Base-by-base conservation (phyloP, 2,329 filamentous ascomycete genomes). In the Botryosphaeria dothidea region DNA sequence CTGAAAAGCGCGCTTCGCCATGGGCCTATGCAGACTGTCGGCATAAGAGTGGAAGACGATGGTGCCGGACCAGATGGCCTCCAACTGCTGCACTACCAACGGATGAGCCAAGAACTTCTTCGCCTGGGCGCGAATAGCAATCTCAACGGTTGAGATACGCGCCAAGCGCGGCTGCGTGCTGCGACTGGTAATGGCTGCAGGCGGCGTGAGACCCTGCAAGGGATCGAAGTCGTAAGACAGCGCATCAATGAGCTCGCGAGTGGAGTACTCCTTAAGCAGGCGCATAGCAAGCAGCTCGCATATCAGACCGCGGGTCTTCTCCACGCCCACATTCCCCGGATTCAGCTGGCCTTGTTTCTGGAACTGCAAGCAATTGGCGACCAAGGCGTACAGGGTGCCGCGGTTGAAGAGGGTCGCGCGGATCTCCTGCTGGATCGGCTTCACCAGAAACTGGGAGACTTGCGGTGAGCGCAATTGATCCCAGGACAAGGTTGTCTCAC, bases 161-260 rank as follows among this genome's bases (percentile, higher is more conserved):
- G 91, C 90, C 48, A 88, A 87, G 51, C 85, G 85, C 49, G 69
- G 75, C 7, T 66, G 66, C 5, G 66, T 61, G 56, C 17, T 31
- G 31, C 54, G 63, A 27, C 45, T 45, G 15, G 43, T 65, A n/a
- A 72, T 70, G 68, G 77, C 62, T 72, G 78, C 64, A 57, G 81
- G 72, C 72, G 83, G 83, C 3, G 87, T 82, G 43, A 95, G 83
- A 8, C 93, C 94, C 75, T 97, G 93, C 0, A 97, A 84, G 0
- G 94, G 94, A 75, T 95, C 92, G 75, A 97, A 97, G 76, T 97
- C 94, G 78, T 97, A 97, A 27, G 92, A 96, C 45, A 98, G 83
- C 3, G 92, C 93, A 80, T 98, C 94, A 70, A 97, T 96, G 70
- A 98, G 84, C 78, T 97, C 93, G 66, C 93, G 84, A 0, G 92